These are phyloP conservation scores for Lithospermum erythrorhizon DNA, from an alignment of 257 asterid genomes.

Conservation along the genomic window DNA sequence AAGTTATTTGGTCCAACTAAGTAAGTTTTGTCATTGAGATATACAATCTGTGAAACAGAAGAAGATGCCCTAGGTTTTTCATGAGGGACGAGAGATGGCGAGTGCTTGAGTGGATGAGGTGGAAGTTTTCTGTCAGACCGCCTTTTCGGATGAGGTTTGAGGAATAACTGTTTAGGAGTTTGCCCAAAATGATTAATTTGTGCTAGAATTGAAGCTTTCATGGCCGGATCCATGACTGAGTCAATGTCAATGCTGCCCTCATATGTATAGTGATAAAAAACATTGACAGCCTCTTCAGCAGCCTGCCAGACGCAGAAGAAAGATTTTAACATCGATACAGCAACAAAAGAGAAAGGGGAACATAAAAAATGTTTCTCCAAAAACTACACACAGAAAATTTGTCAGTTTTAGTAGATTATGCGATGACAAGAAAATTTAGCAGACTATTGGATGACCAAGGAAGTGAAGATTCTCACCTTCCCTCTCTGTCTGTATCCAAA, in stretches of 20 bases:
- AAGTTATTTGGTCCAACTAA: conserved; percentile 62
- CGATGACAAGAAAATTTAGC: neutral
- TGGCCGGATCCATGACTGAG: conserved; percentile 88
- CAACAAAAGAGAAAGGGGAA: neutral
- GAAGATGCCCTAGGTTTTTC: conserved; percentile 70
- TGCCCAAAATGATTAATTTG: conserved; percentile 99
- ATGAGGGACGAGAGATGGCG: conserved; percentile 59
- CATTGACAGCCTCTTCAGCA: conserved; percentile 96
- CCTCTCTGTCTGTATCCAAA: conserved; percentile 96
- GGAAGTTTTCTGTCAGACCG: conserved; percentile 63
- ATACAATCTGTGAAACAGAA: conserved; percentile 68
- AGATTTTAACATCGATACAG: neutral
- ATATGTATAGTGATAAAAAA: conserved; percentile 94
- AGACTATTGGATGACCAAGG: neutral
- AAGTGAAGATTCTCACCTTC: conserved; percentile 46
- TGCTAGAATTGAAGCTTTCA: conserved; percentile 98
- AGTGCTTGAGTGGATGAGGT: conserved; percentile 77
- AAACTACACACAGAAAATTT: too few relatives aligned
- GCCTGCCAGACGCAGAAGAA: conserved; percentile 34
- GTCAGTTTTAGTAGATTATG: too few relatives aligned
- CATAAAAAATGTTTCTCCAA: neutral
- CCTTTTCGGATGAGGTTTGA: conserved; percentile 85
- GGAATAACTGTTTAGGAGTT: conserved; percentile 89
- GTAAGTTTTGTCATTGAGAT: conserved; percentile 62
- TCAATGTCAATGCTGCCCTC: conserved; percentile 99